Evolutionary conservation across 164 flowering plant species (phyloP).

Genomic region (Berberis thunbergii): DNA sequence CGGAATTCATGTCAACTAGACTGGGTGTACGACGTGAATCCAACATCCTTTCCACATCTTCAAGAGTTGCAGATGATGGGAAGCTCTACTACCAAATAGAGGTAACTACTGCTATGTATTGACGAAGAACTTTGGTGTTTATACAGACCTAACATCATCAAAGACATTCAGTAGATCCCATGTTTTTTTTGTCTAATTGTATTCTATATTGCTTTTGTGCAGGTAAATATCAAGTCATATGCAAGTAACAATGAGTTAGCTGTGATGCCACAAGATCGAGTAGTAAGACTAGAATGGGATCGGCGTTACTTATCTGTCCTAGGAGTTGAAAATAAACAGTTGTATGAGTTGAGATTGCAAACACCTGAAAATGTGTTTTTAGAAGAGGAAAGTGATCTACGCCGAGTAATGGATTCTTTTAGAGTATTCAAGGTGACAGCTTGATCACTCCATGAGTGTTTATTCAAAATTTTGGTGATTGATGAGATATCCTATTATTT

Average conservation of each 20-base stretch:
- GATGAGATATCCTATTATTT: too few relatives aligned
- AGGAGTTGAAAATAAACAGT: conserved; percentile 82
- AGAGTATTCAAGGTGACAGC: conserved; percentile 63
- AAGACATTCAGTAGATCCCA: not conserved
- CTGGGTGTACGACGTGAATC: conserved; percentile 91
- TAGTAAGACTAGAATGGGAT: conserved; percentile 76
- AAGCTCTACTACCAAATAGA: conserved; percentile 77
- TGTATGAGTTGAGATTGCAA: conserved; percentile 77
- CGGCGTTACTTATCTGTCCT: conserved; percentile 88
- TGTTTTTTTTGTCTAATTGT: not conserved
- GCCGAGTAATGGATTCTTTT: conserved; percentile 77
- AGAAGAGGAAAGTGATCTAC: conserved; percentile 76
- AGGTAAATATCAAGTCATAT: conserved; percentile 93
- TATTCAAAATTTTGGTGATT: not conserved
- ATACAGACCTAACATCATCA: not conserved
- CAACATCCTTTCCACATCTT: conserved; percentile 63
- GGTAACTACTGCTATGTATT: conserved; percentile 17
- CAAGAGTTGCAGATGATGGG: conserved; percentile 89
- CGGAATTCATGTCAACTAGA: conserved; percentile 97
- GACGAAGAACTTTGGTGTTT: too few relatives aligned
- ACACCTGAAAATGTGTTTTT: conserved; percentile 74
- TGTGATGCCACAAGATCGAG: conserved; percentile 80
- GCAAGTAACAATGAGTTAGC: conserved; percentile 95
- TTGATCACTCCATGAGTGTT: conserved; percentile 15
- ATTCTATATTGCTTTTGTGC: conserved; percentile 3